phyloP scores from a whole-genome alignment of 805 yeast species.

The Candida germanica region DNA sequence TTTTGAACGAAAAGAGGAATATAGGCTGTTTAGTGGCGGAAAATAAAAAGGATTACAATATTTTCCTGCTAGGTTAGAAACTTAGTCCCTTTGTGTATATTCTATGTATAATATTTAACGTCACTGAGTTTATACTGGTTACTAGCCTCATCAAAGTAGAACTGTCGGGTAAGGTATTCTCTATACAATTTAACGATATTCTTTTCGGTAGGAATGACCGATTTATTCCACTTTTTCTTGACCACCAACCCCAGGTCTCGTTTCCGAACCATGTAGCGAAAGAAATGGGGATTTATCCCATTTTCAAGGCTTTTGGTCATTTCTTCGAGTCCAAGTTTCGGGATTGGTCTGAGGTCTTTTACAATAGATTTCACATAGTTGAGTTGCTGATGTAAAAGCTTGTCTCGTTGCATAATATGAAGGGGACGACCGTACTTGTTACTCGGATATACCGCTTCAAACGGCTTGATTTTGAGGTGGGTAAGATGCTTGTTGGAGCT shows the following conservation, averaged over 20 bases:
- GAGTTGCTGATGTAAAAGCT: conserved; percentile 22
- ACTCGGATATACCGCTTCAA: conserved; percentile 32
- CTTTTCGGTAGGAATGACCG: conserved; percentile 27
- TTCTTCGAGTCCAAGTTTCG: conserved; percentile 13
- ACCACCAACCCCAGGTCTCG: conserved; percentile 6
- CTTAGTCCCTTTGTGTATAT: conserved; percentile 1
- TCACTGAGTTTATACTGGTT: conserved; percentile 21
- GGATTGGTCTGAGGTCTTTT: conserved; percentile 20
- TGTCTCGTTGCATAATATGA: conserved; percentile 25
- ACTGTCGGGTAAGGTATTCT: conserved; percentile 29
- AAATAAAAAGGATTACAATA: conserved; percentile 36
- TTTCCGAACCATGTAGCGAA: conserved; percentile 24
- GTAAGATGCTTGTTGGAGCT: conserved; percentile 18
- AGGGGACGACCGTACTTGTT: conserved; percentile 30
- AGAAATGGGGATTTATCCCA: conserved; percentile 23
- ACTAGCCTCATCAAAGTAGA: conserved; percentile 17
- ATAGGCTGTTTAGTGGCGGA: conserved; percentile 42
- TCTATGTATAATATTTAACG: conserved; percentile 24
- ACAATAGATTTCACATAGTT: conserved; percentile 21
- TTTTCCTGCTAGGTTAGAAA: conserved; percentile 18
- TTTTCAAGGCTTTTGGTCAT: conserved; percentile 14
- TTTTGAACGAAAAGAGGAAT: conserved; percentile 18
- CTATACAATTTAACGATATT: conserved; percentile 26
- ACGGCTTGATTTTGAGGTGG: conserved; percentile 23
- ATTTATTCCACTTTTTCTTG: conserved; percentile 18